These are phyloP conservation scores for Paramarasmius palmivorus DNA, from an alignment of 1,284 basidiomycete genomes.

Conservation along the genomic window DNA sequence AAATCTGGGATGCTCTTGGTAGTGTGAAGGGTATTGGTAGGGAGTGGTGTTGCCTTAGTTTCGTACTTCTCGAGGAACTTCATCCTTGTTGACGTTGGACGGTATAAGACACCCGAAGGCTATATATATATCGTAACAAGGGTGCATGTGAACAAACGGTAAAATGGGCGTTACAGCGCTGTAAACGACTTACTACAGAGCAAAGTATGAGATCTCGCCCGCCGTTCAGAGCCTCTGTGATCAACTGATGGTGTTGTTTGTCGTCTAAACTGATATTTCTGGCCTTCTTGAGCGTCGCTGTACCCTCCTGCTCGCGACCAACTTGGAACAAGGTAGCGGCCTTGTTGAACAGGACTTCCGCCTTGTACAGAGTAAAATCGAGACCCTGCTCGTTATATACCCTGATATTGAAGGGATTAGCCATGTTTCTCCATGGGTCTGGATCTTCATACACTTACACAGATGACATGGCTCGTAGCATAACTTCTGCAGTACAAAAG, in stretches of 20 bases:
- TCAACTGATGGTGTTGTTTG: conserved; percentile 60
- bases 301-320: conserved; percentile 39
- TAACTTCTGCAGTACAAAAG: conserved; percentile 56
- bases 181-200: conserved; percentile 11
- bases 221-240: conserved; percentile 52
- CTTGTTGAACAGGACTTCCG: conserved; percentile 65
- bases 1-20: not conserved
- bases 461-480: conserved; percentile 54
- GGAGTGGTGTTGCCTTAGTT: not conserved
- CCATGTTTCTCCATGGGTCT: too few relatives aligned
- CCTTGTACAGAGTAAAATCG: conserved; percentile 56
- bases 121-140: too few relatives aligned
- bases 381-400: conserved; percentile 63
- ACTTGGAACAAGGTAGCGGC: conserved; percentile 43
- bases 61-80: conserved; percentile 10
- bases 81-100: conserved; percentile 14
- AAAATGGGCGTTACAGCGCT: not conserved
- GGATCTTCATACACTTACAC: conserved; percentile 46
- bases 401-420: conserved; percentile 30
- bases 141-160: not conserved
- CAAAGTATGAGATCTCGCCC: conserved; percentile 38
- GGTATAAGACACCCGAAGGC: conserved; percentile 18
- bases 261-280: conserved; percentile 45
- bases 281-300: conserved; percentile 48
- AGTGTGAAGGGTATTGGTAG: not conserved